A percentile compares a stretch with the other conserved stretches of the same genome.
These are phyloP conservation scores for Coemansia sp. DNA, from an alignment of 192 early-diverging fungal species.

Conservation along the genomic window DNA sequence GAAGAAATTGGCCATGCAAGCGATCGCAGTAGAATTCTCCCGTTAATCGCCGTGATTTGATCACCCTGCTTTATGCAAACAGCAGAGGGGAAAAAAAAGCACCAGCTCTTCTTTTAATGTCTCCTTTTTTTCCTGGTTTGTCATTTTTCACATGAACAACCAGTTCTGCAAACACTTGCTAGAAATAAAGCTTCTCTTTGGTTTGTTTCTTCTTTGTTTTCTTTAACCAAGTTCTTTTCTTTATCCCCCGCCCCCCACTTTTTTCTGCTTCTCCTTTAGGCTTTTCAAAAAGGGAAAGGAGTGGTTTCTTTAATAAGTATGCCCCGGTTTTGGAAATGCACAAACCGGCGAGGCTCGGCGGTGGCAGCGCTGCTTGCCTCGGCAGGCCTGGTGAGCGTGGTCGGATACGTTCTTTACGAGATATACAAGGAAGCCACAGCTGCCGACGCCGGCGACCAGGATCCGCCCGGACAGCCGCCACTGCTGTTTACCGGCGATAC, in stretches of 20 bases:
- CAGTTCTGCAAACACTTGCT: too few species aligned
- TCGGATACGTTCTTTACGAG: slow-evolving; percentile 30
- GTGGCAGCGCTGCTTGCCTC: slow-evolving; percentile 14
- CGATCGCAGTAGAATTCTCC: background rate
- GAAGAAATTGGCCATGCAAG: background rate
- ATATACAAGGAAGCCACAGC: slow-evolving; percentile 21
- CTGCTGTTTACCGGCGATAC: background rate
- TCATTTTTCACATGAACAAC: too few species aligned
- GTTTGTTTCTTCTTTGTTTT: background rate
- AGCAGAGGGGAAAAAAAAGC: background rate
- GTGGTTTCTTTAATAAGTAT: background rate
- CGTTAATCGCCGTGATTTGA: too few species aligned
- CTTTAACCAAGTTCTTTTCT: too few species aligned
- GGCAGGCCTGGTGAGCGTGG: slow-evolving; percentile 9
- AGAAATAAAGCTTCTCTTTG: background rate
- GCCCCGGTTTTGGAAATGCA: slow-evolving; percentile 17
- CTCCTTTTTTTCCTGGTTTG: too few species aligned
- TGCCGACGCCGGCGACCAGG: slow-evolving; percentile 5
- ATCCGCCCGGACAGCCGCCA: background rate
- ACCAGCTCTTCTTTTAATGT: background rate
- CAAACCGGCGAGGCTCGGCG: slow-evolving; percentile 15
- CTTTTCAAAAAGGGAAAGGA: too few species aligned
- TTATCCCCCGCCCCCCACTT: too few species aligned
- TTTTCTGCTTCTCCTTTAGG: too few species aligned
- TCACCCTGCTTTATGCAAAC: too few species aligned